Base-by-base conservation (phyloP, 495 filamentous ascomycete genomes). In the Lasiosphaeria miniovina region DNA sequence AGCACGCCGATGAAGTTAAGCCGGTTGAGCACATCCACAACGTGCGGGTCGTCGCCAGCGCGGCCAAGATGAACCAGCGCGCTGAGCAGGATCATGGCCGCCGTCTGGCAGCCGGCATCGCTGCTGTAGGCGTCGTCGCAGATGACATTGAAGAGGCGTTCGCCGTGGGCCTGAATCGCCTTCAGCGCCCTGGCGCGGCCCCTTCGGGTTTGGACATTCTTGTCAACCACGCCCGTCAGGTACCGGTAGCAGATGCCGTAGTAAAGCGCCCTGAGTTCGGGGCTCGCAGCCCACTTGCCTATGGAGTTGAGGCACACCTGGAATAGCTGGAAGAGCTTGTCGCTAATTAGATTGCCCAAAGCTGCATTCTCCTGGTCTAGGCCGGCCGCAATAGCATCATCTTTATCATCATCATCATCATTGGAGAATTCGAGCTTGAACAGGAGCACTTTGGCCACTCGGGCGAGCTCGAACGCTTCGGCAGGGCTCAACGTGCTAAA, bases 51-150 rank as follows among this genome's bases (percentile, higher is more conserved):
- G 52, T 81, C 81, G 52, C 63, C 57, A 54, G 59, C 49, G 41
- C 86, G 88, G 35, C 93, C 72, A 12, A 82, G 77, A 43, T 87
- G 83, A 4, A 96, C 77, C 15, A 91, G 76, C 31, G 88, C 86
- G 34, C 91, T 75, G 31, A 97, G 75, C 33, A 87, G 69, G 34
- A 96, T 80, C 38, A 96, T 78, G 36, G 94, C 90, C 4, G 93
- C 86, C 14, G 93, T 86, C 57, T 93, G 87, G 67, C 90, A 94
- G 31, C 80, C 81, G 24, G 88, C 84, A 69, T 93, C 88, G 15
- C 91, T 91, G 60, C 85, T 85, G 71, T 92, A 91, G 54, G 91
- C 94, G 78, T 99, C 94, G 70, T 98, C 93, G 69, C 91, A 97
- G 58, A 96, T 81, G 12, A 90, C 84, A 67, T 94, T 90, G 52